These are phyloP conservation scores for Talaromyces rugulosus DNA, from an alignment of 2,329 filamentous ascomycete species.

Conservation along the genomic window DNA sequence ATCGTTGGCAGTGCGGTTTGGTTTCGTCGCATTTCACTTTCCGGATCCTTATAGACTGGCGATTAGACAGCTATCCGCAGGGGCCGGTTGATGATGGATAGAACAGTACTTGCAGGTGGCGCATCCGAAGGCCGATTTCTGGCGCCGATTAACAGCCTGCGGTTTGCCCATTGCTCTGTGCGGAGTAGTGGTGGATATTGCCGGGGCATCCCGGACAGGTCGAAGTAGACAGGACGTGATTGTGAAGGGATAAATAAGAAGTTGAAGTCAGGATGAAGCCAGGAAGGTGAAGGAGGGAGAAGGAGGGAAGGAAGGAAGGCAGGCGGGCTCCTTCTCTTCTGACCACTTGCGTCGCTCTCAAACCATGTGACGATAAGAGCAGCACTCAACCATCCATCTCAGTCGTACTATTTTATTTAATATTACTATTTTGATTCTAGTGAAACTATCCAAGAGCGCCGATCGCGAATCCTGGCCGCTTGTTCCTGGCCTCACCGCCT, in stretches of 20 bases:
- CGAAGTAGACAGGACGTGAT: neutral
- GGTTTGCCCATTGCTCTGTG: neutral
- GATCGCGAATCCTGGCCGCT: neutral
- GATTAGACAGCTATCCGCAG: neutral
- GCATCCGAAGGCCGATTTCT: conserved; percentile 4
- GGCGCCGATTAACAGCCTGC: neutral
- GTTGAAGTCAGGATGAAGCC: neutral
- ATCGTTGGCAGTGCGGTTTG: conserved; percentile 8
- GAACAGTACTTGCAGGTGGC: conserved; percentile 8
- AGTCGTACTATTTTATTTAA: neutral
- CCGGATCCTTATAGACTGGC: conserved; percentile 1
- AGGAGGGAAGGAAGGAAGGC: neutral
- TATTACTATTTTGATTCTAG: neutral
- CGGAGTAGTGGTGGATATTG: neutral
- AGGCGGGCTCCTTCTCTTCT: neutral
- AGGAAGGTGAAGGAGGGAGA: neutral
- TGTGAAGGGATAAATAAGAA: neutral
- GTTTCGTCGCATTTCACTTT: conserved; percentile 10
- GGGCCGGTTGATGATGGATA: neutral
- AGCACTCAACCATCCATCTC: neutral
- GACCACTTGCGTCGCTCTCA: neutral
- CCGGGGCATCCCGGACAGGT: neutral
- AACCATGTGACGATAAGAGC: too few species aligned
- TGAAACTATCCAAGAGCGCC: neutral
- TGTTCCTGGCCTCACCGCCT: neutral